Evolutionary conservation across 106 monocot species (phyloP), one percentile per base, ranked within the genome.

Genomic region (Narthecium ossifragum): DNA sequence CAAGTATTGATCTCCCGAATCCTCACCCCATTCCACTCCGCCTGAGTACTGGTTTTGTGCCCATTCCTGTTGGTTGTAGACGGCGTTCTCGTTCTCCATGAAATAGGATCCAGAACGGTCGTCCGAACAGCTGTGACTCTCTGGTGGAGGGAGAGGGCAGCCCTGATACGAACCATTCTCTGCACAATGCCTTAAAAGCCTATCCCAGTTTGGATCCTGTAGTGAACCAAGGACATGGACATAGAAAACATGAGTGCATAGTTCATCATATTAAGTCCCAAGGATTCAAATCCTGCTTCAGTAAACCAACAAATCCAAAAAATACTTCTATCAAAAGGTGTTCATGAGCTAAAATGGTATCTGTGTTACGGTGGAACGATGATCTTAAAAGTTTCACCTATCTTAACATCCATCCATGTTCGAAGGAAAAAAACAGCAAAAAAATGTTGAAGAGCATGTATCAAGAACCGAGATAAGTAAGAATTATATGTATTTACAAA

Each of bases 121-220:
- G 13, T 56, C 25, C 0, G 38, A 9, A 27, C 38, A 68, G 4
- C 23, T 10, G 20, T 77, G 60, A 1, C n/a, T 51, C 37, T 78
- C 75, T 2, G 45, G 68, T 10, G 66, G 57, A 41, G 86, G 82
- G 53, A 86, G 74, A 30, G 71, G 61, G 27, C 86, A 81, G 10
- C 86, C 86, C 23, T 57, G 63, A 28, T 86, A 82, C 17, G 86
- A 86, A 55, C 75, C 72, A 54, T 86, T 71, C 36, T 81, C 75
- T 9, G 52, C 71, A 69, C 81, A 86, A 50, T 82, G 50, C 46
- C 75, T 68, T 28, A 86, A 45, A 17, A 86, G 78, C 57, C 59
- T 82, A 57, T 82, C 78, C 86, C 86, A 86, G 71, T 86, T 15
- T 37, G 59, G 64, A 62, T 86, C 86, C 86, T 86, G 60, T 25